Conservation (phyloP, 805 yeast species). For the Ascoidea rubescens region DNA sequence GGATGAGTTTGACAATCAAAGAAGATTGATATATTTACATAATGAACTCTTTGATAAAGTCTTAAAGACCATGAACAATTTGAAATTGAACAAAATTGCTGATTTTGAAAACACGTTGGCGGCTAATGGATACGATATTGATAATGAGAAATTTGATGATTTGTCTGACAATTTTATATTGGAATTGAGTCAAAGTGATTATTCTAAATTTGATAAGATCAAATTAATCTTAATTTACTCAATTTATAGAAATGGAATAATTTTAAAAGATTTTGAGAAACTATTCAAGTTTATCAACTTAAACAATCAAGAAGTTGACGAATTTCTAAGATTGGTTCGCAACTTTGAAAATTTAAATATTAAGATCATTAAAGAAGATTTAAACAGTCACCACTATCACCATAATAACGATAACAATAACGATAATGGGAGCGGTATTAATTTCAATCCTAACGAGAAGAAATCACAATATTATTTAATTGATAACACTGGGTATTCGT, state of each 20-base stretch:
- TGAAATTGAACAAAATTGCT: constrained; percentile 56
- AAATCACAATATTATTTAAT: constrained; percentile 13
- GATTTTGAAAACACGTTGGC: constrained; percentile 77
- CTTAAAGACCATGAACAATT: constrained; percentile 40
- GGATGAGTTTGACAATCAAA: constrained; percentile 53
- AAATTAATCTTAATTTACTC: constrained; percentile 67
- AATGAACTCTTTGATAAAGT: constrained; percentile 52
- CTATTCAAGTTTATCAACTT: constrained; percentile 41
- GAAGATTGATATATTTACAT: constrained; percentile 46
- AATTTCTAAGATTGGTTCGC: constrained; percentile 37
- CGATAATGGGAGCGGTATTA: background rate
- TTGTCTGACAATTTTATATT: constrained; percentile 49
- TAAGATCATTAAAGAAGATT: constrained; percentile 12
- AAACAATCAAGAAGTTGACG: constrained; percentile 23
- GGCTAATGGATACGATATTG: constrained; percentile 55
- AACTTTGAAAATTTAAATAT: constrained; percentile 34
- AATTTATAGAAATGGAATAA: constrained; percentile 68
- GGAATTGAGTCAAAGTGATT: constrained; percentile 32
- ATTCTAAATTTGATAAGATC: constrained; percentile 52
- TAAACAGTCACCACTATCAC: constrained; percentile 22
- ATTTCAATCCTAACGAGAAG: background rate
- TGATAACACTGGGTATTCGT: constrained; percentile 25
- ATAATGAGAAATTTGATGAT: constrained; percentile 47
- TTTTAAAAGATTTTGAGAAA: constrained; percentile 59
- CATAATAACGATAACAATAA: background rate